Evolutionary conservation across 805 yeast genomes (phyloP), one percentile per base, ranked within the genome.

Genomic region (Maudiozyma serrabonitensis): DNA sequence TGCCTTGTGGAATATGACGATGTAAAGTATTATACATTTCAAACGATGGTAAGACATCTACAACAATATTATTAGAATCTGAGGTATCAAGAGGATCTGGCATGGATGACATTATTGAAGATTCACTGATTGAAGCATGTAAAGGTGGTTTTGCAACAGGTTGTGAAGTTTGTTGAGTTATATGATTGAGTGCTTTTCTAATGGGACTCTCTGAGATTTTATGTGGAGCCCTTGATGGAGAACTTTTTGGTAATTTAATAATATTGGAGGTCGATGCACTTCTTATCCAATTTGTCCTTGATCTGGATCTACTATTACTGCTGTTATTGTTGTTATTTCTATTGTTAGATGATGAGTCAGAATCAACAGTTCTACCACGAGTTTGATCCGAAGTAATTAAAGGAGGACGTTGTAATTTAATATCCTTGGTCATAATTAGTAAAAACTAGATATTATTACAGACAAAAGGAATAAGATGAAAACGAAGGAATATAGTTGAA

Each of bases 11-110:
- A 39, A 59, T 56, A 52, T 56, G 57, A 42, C 62, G 52, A 44
- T 59, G 63, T 26, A 60, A 43, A n/a, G 59, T 52, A 38, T 60
- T 54, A 43, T 59, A 60, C 55, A 60, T 57, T 49, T 60, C 60
- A 45, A 60, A 60, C 2, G 62, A 58, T 4, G 64, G 64, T 23
- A 60, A 41, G 6, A 60, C 56, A 42, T 58, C 61, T 1, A 60
- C 51, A 13, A 55, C 55, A 5, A 54, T 18, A 43, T 42, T 34
- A 4, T 18, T 16, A 16, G 43, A 34, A n/a, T 52, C 52, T 4
- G n/a, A 3, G 19, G 42, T 16, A 7, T 39, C 42, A 35, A n/a
- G 16, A 35, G 16, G 38, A 19, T 16, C 19, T 8, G 41, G 13
- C 11, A 35, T 16, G 2, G 25, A 18, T 5, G 43, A 40, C 21